phyloP scores from a whole-genome alignment of 1,284 basidiomycete genomes.

The Rhodotorula sp. region DNA sequence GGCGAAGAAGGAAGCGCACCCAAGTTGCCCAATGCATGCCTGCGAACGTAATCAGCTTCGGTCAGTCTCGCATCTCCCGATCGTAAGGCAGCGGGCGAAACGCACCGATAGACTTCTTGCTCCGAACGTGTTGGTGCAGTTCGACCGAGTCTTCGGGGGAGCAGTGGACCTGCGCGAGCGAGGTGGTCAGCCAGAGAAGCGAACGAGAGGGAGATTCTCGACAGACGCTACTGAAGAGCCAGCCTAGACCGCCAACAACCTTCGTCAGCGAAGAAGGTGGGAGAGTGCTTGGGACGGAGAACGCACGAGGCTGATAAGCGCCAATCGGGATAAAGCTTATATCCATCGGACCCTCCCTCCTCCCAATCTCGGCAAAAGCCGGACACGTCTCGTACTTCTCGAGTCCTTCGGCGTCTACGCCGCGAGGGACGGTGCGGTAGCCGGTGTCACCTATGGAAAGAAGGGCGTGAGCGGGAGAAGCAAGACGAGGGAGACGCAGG shows the following conservation, averaged over 20 bases:
- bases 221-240: conserved; percentile 58
- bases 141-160: conserved; percentile 54
- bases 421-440: conserved; percentile 49
- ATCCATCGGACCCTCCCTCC: conserved; percentile 60
- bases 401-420: conserved; percentile 49
- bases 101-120: conserved; percentile 57
- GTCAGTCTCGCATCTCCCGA: background rate
- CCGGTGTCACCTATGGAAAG: conserved; percentile 59
- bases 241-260: background rate
- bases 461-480: background rate
- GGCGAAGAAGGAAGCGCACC: conserved; percentile 42
- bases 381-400: conserved; percentile 63
- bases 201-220: background rate
- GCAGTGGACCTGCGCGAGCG: conserved; percentile 20
- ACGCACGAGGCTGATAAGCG: conserved; percentile 58
- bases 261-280: background rate
- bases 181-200: background rate
- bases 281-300: background rate
- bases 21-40: conserved; percentile 52
- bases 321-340: conserved; percentile 53
- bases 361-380: conserved; percentile 66
- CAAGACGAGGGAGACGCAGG: background rate
- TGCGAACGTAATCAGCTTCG: background rate
- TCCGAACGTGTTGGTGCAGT: conserved; percentile 60
- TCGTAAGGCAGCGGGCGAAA: background rate